These are phyloP conservation scores for Fusarium nematophilum DNA, from an alignment of 2,329 filamentous ascomycete species.

Conservation along the genomic window DNA sequence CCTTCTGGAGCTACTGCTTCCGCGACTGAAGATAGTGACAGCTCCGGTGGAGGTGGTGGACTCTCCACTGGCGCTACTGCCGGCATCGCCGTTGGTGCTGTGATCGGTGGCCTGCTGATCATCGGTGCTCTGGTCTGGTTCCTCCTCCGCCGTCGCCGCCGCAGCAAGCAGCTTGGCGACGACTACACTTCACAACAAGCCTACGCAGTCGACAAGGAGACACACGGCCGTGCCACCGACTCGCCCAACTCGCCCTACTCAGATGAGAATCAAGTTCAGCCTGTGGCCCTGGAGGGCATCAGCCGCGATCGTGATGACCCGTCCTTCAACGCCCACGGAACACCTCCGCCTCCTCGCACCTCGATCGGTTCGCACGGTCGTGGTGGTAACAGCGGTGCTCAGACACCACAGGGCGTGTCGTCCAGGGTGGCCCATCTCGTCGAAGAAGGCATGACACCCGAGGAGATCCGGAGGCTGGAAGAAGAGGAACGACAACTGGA, in stretches of 20 bases:
- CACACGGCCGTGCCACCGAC: conserved; percentile 50
- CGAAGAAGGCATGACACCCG: conserved; percentile 70
- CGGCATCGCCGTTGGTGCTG: conserved; percentile 59
- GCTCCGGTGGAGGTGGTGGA: conserved; percentile 23
- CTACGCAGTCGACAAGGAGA: conserved; percentile 61
- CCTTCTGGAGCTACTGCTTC: neutral
- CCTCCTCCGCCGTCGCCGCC: conserved; percentile 55
- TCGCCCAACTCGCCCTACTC: conserved; percentile 58
- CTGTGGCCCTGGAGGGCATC: conserved; percentile 34
- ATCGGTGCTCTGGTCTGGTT: conserved; percentile 56
- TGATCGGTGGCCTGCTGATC: conserved; percentile 53
- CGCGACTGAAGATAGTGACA: neutral
- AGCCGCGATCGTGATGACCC: conserved; percentile 16
- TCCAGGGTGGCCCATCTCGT: conserved; percentile 63
- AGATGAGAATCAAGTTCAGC: conserved; percentile 51
- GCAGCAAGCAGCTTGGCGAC: conserved; percentile 35
- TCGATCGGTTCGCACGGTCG: conserved; percentile 32
- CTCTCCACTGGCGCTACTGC: conserved; percentile 58
- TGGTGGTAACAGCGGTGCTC: conserved; percentile 28
- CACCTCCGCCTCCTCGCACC: conserved; percentile 28
- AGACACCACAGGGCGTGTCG: conserved; percentile 48
- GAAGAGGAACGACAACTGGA: conserved; percentile 69
- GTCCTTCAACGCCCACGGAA: neutral
- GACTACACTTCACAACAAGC: conserved; percentile 45
- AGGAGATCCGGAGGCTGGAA: conserved; percentile 65